Base-by-base conservation (phyloP, 176 grass and related monocot species). In the Lolium perenne region DNA sequence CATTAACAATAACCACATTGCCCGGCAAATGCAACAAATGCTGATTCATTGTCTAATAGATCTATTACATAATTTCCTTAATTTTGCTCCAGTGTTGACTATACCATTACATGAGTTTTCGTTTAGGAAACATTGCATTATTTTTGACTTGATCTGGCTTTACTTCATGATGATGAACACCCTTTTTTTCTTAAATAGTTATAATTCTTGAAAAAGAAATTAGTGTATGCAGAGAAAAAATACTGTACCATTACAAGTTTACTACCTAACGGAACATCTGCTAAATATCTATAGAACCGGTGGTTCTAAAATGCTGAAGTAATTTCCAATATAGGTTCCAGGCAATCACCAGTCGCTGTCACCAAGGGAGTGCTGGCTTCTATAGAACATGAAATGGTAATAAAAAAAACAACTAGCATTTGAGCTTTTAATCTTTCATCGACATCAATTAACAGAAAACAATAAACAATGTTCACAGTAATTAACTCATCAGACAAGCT, bases 371-470 rank as follows among this genome's bases (percentile, higher is more conserved):
- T 49, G 41, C 40, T 16, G 4, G 77, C 0, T 80, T 61, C 5
- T 13, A 14, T 8, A 51, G 13, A 35, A 60, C 41, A 26, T 51
- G 8, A 38, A 47, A 38, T 6, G 10, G 0, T n/a, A 47, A 48
- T 61, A 0, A 8, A 40, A 11, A n/a, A 59, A 69, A 6, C n/a
- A 29, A 32, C 12, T 53, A 71, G 46, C 35, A 47, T 47, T 74
- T 11, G 6, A 74, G 57, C 41, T 74, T 90, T 83, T 11, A 3
- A 74, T 67, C 41, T 80, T 90, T 83, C 48, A 8, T 78, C 79
- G 83, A 7, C 84, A 74, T 74, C 7, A 7, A 83, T 90, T 38
- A 40, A 59, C 18, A 56, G 16, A 43, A 60, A 63, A 72, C 43
- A 69, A 22, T 22, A 68, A 68, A 74, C 2, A 17, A 15, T 75